Evolutionary conservation across 2,329 filamentous ascomycete species (phyloP), one percentile per base, ranked within the genome.

Genomic region (Neofusicoccum laricinum): DNA sequence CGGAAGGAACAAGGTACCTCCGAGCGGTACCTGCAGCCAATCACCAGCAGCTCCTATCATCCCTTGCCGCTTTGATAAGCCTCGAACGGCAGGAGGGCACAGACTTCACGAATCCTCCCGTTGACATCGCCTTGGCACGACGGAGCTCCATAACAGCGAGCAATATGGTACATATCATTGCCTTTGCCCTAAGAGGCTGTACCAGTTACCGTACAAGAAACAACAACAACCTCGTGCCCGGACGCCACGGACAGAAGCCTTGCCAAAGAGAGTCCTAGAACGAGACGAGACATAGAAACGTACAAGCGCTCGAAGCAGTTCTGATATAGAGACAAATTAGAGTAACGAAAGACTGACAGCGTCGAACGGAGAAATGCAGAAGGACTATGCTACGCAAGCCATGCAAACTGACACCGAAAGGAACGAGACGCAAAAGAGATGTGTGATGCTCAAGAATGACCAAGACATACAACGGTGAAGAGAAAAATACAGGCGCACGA

Each of bases 331-430:
- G 17, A 40, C 25, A 38, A 12, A 36, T 51, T 34, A 21, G 17
- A 46, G 55, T 17, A 59, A 17, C 19, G 30, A 59, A 30, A 30
- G 25, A 30, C 25, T 30, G 25, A 30, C 25, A 30, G 25, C 25
- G 25, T 30, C 25, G 25, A 30, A 30, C 25, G 25, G 17, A 15
- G 36, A 17, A 34, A 59, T 59, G 55, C 55, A 46, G 2, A 46
- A 46, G 40, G 55, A 25, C 55, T 46, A 59, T 59, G 55, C 55
- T 21, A 55, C 48, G 48, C 61, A 53, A 45, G 48, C 61, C 48
- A 53, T 63, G 61, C 61, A 55, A 36, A 55, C 21, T 32, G 19
- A 58, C 25, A 46, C 55, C 30, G 41, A 59, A 59, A 63, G 17
- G 14, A 32, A 17, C 21, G n/a, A 17, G 45, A 34, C n/a, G 38